Conservation (phyloP, 805 yeast genomes). For the Danielia reshetovae region DNA sequence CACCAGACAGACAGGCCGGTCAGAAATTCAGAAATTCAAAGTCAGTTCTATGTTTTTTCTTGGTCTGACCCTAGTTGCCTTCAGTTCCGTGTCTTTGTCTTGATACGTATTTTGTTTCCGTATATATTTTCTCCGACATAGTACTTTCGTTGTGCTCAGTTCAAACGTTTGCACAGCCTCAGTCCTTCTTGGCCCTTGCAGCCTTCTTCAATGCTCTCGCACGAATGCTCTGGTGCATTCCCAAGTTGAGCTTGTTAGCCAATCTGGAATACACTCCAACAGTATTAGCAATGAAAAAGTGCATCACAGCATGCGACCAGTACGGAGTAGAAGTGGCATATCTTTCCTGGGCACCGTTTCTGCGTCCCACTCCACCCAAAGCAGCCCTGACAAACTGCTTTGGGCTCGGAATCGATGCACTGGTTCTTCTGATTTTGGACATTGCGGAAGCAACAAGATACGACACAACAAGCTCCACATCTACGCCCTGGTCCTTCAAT, state of each 20-base stretch:
- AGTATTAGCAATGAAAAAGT: conserved; percentile 70
- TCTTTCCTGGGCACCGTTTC: conserved; percentile 91
- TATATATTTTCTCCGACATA: no score
- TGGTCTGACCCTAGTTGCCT: no score
- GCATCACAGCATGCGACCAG: conserved; percentile 92
- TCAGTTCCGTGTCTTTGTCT: no score
- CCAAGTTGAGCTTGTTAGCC: conserved; percentile 64
- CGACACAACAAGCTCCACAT: conserved; percentile 80
- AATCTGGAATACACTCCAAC: conserved; percentile 77
- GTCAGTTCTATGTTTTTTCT: no score
- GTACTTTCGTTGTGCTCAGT: no score
- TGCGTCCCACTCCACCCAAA: conserved; percentile 67
- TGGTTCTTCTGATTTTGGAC: conserved; percentile 85
- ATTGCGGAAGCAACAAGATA: conserved; percentile 92
- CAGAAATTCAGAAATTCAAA: no score
- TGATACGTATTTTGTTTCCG: no score
- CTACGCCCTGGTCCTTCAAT: conserved; percentile 62
- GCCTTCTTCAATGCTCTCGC: conserved; percentile 77
- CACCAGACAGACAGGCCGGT: no score
- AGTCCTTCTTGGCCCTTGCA: conserved; percentile 26
- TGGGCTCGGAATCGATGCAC: conserved; percentile 77
- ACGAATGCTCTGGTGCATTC: conserved; percentile 79
- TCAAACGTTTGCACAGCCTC: conserved; percentile 1
- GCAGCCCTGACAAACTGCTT: conserved; percentile 71
- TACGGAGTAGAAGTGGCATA: conserved; percentile 84